Evolutionary conservation across 1,284 basidiomycete genomes (phyloP), one percentile per base, ranked within the genome.

Genomic region (Earliella scabrosa): DNA sequence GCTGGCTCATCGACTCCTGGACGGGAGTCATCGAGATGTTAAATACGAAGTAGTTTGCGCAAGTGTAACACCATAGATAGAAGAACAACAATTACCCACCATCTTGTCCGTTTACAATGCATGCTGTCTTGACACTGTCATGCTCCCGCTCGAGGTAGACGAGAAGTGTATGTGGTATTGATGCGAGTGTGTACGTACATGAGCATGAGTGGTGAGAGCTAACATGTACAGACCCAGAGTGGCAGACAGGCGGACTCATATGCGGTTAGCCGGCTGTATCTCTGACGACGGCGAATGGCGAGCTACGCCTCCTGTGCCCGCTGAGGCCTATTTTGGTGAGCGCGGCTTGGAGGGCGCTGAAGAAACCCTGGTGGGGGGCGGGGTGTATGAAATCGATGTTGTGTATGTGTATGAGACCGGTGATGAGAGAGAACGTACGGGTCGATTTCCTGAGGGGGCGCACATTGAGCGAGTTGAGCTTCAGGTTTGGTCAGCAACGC

Each of bases 321-420:
- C 34, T 8, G 59, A 72, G 55, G 7, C 70, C 70, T 24, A 71
- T 57, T 54, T 68, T 68, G 45, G 56, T 77, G 9, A 88, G 66
- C 41, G 77, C 80, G 16, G 73, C 64, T 26, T 80, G 75, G 2
- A 90, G 70, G 0, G 85, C 79, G 57, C 88, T 85, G 65, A 86
- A 90, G 3, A 87, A 86, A 0, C 84, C 79, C 53, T 82, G 77
- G 64, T 89, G 87, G 3, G 90, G 90, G 2, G 85, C 86, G 0
- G 90, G 90, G 48, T 86, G 80, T 47, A 92, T 92, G 11, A 84
- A 85, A 66, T 91, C 80, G 38, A 92, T 75, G 34, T 75, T 77
- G 65, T 92, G 90, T 44, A 77, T 63, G 39, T 82, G 68, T 51
- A 92, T 85, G 38, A 85, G 77, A 2, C 88, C 90, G 0, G 82